Conservation (phyloP, 2,329 filamentous ascomycete species). For the Fusarium verticillioides region DNA sequence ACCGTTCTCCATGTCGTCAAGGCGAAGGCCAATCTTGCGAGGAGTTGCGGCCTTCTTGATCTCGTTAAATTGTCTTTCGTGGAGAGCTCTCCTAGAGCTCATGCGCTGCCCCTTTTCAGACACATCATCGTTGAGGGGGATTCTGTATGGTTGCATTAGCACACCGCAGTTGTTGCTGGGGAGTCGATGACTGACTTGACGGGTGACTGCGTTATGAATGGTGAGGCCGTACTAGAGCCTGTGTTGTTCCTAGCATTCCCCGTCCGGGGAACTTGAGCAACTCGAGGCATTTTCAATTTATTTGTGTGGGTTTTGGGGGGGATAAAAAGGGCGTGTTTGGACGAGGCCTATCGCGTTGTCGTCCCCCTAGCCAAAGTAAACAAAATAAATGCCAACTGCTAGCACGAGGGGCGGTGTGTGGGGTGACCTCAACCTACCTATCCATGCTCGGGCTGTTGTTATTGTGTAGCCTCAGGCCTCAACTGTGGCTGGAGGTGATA, state of each 20-base stretch:
- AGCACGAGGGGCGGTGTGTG: conserved; percentile 15
- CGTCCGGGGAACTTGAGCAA: conserved; percentile 64
- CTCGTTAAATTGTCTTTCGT: conserved; percentile 92
- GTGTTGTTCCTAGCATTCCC: conserved; percentile 60
- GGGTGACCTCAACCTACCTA: conserved; percentile 15
- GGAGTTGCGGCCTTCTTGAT: conserved; percentile 78
- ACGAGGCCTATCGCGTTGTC: conserved; percentile 42
- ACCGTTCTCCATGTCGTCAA: conserved; percentile 69
- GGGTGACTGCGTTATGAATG: conserved; percentile 67
- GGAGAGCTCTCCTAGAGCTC: conserved; percentile 86
- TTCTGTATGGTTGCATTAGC: conserved; percentile 62
- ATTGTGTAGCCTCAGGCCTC: conserved; percentile 33
- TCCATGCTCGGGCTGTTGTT: not conserved
- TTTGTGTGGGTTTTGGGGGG: conserved; percentile 30
- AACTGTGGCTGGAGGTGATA: conserved; percentile 17
- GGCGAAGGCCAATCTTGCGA: conserved; percentile 70
- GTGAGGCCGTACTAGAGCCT: conserved; percentile 60
- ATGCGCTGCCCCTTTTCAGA: conserved; percentile 90
- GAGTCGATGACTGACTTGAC: conserved; percentile 59
- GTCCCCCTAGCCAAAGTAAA: conserved; percentile 45
- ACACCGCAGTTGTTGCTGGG: conserved; percentile 11
- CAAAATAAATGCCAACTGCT: conserved; percentile 43
- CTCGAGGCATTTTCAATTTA: conserved; percentile 64
- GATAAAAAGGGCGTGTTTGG: conserved; percentile 33
- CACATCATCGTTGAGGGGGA: conserved; percentile 95